Conservation (phyloP, 352 stramenopile genomes). For the Globisporangium lucens region DNA sequence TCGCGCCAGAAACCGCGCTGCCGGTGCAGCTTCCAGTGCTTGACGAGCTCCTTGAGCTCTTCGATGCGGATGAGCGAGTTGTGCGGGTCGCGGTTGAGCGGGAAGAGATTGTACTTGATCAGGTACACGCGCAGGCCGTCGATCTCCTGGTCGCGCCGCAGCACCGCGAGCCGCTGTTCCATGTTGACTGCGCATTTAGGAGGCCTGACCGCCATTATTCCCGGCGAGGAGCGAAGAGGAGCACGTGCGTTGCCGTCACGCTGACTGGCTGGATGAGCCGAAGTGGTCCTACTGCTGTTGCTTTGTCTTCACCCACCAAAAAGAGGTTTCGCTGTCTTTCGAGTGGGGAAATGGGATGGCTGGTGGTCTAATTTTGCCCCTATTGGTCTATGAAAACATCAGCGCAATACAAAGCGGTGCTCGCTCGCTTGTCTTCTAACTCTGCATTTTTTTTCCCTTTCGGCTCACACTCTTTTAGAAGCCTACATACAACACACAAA, state of each 20-base stretch:
- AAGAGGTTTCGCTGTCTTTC: slow-evolving; percentile 1
- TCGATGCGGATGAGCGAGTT: slow-evolving; percentile 87
- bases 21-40: slow-evolving; percentile 89
- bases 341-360: neutral
- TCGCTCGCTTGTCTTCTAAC: neutral
- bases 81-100: slow-evolving; percentile 73
- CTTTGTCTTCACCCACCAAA: neutral
- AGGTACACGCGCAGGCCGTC: slow-evolving; percentile 77
- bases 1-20: slow-evolving; percentile 89
- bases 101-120: slow-evolving; percentile 88
- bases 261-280: neutral
- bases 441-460: neutral
- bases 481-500: neutral
- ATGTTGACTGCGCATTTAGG: slow-evolving; percentile 85
- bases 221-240: neutral
- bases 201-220: slow-evolving; percentile 61
- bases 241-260: neutral
- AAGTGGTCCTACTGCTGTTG: neutral
- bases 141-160: slow-evolving; percentile 83
- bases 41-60: slow-evolving; percentile 90
- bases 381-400: neutral
- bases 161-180: slow-evolving; percentile 74
- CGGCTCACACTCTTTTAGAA: neutral
- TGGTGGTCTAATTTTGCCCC: neutral
- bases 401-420: neutral